Base-by-base conservation (phyloP, 768 basidiomycete species). In the Dictyophora rubrovolvata region DNA sequence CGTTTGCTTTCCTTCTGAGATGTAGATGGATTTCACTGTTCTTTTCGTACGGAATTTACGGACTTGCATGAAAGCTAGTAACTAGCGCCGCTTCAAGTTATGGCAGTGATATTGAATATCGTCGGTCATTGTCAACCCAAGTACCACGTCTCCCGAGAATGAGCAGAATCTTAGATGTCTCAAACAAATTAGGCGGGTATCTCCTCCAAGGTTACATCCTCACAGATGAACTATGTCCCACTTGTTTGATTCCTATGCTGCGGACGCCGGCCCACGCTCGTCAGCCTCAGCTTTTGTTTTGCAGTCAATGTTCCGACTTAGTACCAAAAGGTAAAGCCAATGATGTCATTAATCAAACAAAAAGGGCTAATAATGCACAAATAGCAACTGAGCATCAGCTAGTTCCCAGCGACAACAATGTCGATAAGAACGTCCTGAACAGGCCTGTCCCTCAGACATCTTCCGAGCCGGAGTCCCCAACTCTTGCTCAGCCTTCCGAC, bases 181-280 rank as follows among this genome's bases (percentile, higher is more conserved):
- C 87, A n/a, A 70, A 71, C 60, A 77, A 72, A 42, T 76, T 90
- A 16, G 86, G 86, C 5, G 79, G 84, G 62, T 85, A 80, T 61
- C 82, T 91, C 82, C 72, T 89, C 63, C 83, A 80, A 69, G 88
- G 42, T 22, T 28, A 66, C 61, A 75, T 85, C 23, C 69, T 89
- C 56, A 89, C 87, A 16, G 82, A 89, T 66, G 71, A 71, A 28
- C 73, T 78, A 28, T 92, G 89, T 71, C 71, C 77, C 21, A 79
- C 72, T 22, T 71, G 72, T 52, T 69, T 69, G 46, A 76, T 85
- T n/a, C 90, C 88, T 8, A 69, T 89, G n/a, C 71, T 92, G 75
- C 79, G 83, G 63, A 86, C 89, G 21, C 88, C 87, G 6, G 23
- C 56, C 50, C n/a, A 21, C 21, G 48, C 23, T n/a, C 42, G 35